Base-by-base conservation (phyloP, 1,284 basidiomycete species). In the Lentinula novae-zelandiae region DNA sequence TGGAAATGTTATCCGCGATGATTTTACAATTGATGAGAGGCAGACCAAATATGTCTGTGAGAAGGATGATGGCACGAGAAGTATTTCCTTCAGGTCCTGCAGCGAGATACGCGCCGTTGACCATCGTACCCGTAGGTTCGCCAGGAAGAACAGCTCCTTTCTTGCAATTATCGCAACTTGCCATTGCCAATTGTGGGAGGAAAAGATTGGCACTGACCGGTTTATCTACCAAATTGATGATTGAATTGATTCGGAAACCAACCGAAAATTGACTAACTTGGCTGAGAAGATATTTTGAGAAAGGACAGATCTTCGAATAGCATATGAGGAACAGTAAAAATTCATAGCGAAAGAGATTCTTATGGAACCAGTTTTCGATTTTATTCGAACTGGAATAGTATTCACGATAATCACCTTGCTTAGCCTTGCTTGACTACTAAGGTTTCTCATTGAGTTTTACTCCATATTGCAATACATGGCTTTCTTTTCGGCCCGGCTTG, bases 21-120 rank as follows among this genome's bases (percentile, higher is more conserved):
- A 87, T 72, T 69, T 82, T 85, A 59, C 73, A 71, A 67, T 84
- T 85, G 31, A 75, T 73, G 13, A 82, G 66, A 2, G 71, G 66
- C 6, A 83, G 73, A 8, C 82, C 82, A 59, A 85, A 85, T 6
- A 77, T 74, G 64, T 87, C 85, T 5, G 78, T 81, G 53, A 83
- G 72, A 27, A 82, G 68, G 31, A 86, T 69, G 34, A 85, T 66
- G 3, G 82, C 82, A 15, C 67, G 67, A n/a, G 67, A 69, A 17
- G 65, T 52, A 17, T 52, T 57, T 5, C 58, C 53, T 31, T 61
- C 39, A 22, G 64, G 67, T 7, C 64, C 69, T 4, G 72, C 66
- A 22, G 71, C 63, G 38, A 67, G n/a, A 48, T 63, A 63, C 3
- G 62, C 59, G 20, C 59, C 59, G 34, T 64, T 70, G 33, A 64